Evolutionary conservation across 352 stramenopile species (phyloP), one percentile per base, ranked within the genome.

Genomic region (Pythium monospermum): DNA sequence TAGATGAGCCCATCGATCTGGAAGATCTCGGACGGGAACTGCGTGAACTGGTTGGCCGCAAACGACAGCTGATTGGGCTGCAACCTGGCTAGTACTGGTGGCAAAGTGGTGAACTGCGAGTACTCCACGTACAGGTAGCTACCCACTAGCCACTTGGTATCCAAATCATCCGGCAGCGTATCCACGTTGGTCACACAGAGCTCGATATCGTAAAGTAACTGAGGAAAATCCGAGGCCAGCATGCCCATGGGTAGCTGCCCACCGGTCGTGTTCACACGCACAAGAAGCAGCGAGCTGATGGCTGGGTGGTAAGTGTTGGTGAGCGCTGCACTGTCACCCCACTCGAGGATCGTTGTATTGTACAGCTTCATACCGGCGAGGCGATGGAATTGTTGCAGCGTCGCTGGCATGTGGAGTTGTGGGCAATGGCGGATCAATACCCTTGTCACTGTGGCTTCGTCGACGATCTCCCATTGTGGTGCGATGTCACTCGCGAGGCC

Each of bases 401-500:
- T 31, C 3, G 43, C 1, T 2, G 43, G 57, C 5, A 65, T 21
- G 12, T 51, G 11, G 6, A 65, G 30, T 1, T 6, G 15, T 4
- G 43, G 36, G 27, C 57, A 61, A 26, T 65, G 31, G 2, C 25
- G 45, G 7, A 65, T 11, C n/a, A 64, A 41, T 22, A 64, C 18
- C 21, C 42, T 37, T 1, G 52, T 28, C 2, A 52, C 28, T 30
- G 12, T 13, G 6, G 32, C 16, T 2, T 52, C 6, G 12, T 31
- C 39, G 13, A 30, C 39, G 21, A 26, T n/a, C 6, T 46, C 22
- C 18, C 18, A 31, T 28, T 28, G 8, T 25, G 18, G 8, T 22
- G 23, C 15, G 26, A 7, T 22, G 11, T 26, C 19, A 22, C 6
- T 30, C 12, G 30, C 13, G 30, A 35, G 30, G 30, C 30, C 30